A percentile compares a stretch with the other conserved stretches of the same genome.
Conservation (phyloP, 164 flowering plant species). For the Macadamia integrifolia region DNA sequence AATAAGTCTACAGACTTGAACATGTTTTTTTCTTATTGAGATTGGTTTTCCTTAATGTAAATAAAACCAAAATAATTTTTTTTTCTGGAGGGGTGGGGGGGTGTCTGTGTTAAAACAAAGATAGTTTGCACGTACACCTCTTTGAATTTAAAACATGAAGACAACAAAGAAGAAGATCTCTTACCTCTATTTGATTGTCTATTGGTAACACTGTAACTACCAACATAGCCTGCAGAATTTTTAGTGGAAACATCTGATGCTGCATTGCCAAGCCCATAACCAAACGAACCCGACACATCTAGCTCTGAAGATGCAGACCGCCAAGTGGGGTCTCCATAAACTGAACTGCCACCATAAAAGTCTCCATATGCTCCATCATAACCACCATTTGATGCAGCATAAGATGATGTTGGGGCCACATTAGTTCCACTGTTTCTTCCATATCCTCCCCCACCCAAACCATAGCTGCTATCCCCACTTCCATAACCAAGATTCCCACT, state of each 20-base stretch:
- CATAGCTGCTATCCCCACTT: conserved; percentile 42
- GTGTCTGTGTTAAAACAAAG: too few relatives aligned
- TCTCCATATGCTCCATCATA: conserved; percentile 52
- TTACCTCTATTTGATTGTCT: conserved; percentile 77
- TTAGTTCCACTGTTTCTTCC: conserved; percentile 46
- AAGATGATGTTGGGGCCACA: conserved; percentile 38
- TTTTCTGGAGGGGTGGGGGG: too few relatives aligned
- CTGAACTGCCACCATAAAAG: conserved; percentile 43
- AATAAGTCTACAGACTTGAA: neutral
- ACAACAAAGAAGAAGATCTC: conserved; percentile 1
- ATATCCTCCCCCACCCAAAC: conserved; percentile 48
- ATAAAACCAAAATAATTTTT: neutral
- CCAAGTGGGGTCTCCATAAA: conserved; percentile 72
- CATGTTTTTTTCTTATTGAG: neutral
- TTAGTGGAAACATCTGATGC: conserved; percentile 47
- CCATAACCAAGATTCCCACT: conserved; percentile 50
- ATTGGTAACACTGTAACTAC: conserved; percentile 44
- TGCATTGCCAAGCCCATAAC: conserved; percentile 48
- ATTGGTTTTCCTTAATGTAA: neutral
- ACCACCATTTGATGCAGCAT: conserved; percentile 36
- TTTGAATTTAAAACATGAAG: too few relatives aligned
- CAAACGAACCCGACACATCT: conserved; percentile 50
- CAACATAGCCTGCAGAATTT: conserved; percentile 45
- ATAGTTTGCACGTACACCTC: too few relatives aligned
- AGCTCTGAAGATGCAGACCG: conserved; percentile 49